A percentile compares a stretch with the other conserved stretches of the same genome.
These are phyloP conservation scores for Paramecium primaurelia DNA, from an alignment of 73 alveolate species.

Conservation along the genomic window DNA sequence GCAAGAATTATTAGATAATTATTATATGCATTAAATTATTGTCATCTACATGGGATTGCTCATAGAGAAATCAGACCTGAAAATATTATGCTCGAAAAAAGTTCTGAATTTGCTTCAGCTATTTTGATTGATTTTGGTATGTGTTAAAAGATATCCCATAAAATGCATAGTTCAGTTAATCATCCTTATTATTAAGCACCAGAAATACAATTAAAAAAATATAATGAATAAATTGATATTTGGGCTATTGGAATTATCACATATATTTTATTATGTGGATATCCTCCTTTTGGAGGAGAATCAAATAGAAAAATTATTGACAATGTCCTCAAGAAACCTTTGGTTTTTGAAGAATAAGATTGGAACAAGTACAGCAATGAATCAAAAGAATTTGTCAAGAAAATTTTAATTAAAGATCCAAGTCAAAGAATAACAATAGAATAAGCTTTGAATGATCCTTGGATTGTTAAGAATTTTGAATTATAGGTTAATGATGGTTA, in stretches of 20 bases:
- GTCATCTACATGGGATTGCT: slow-evolving; percentile 70
- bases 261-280: slow-evolving; percentile 64
- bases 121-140: slow-evolving; percentile 62
- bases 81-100: slow-evolving; percentile 67
- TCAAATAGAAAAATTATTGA: slow-evolving; percentile 56
- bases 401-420: slow-evolving; percentile 63
- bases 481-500: neutral
- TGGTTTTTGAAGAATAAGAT: slow-evolving; percentile 57
- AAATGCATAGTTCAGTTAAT: neutral
- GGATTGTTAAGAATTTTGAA: slow-evolving; percentile 56
- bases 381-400: slow-evolving; percentile 62
- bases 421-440: slow-evolving; percentile 75
- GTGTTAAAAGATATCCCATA: neutral
- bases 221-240: slow-evolving; percentile 73
- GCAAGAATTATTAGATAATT: slow-evolving; percentile 67
- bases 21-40: slow-evolving; percentile 74
- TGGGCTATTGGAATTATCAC: slow-evolving; percentile 70
- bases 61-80: slow-evolving; percentile 85
- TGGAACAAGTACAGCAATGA: slow-evolving; percentile 61
- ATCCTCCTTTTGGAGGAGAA: slow-evolving; percentile 69
- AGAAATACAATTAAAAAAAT: slow-evolving; percentile 47
- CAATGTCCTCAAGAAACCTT: neutral
- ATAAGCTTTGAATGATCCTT: slow-evolving; percentile 78
- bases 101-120: slow-evolving; percentile 23
- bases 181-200: slow-evolving; percentile 66